A percentile compares a stretch with the other conserved stretches of the same genome.
Evolutionary conservation across 2,329 filamentous ascomycete genomes (phyloP).

Genomic region (Hymenoscyphus fraxineus): DNA sequence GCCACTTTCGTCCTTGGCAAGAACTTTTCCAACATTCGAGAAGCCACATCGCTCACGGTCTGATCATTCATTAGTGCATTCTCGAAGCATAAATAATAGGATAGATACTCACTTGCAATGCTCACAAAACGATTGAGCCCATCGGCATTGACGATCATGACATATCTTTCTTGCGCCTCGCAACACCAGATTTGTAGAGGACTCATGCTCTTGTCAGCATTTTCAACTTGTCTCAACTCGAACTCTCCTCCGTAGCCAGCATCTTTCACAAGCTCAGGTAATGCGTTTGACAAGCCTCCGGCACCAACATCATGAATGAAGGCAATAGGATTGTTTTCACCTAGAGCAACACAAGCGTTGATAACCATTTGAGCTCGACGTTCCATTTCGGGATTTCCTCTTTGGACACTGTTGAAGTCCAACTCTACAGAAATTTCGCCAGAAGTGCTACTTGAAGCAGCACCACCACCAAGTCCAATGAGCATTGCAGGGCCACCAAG

Average conservation of each 20-base stretch:
- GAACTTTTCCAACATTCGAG: constrained; percentile 81
- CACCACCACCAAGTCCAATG: constrained; percentile 92
- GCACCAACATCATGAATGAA: constrained; percentile 98
- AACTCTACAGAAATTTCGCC: constrained; percentile 86
- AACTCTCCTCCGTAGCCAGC: constrained; percentile 87
- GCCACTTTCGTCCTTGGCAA: constrained; percentile 57
- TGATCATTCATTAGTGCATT: constrained; percentile 27
- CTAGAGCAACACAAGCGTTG: constrained; percentile 84
- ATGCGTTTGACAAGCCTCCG: constrained; percentile 76
- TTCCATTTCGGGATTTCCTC: constrained; percentile 96
- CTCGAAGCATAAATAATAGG: not conserved
- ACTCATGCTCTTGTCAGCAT: constrained; percentile 85
- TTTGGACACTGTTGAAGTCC: constrained; percentile 95
- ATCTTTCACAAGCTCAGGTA: constrained; percentile 89
- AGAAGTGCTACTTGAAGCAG: constrained; percentile 85
- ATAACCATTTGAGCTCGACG: constrained; percentile 96
- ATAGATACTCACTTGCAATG: constrained; percentile 51
- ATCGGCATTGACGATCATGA: constrained; percentile 79
- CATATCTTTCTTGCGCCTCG: constrained; percentile 94
- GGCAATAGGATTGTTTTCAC: constrained; percentile 80
- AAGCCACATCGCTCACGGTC: constrained; percentile 86
- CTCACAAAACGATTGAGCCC: constrained; percentile 71
- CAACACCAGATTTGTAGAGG: constrained; percentile 98
- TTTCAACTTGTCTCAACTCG: constrained; percentile 91
- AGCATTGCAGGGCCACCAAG: constrained; percentile 96